Base-by-base conservation (phyloP, 2,329 filamentous ascomycete species). In the Pochonia chlamydosporia region DNA sequence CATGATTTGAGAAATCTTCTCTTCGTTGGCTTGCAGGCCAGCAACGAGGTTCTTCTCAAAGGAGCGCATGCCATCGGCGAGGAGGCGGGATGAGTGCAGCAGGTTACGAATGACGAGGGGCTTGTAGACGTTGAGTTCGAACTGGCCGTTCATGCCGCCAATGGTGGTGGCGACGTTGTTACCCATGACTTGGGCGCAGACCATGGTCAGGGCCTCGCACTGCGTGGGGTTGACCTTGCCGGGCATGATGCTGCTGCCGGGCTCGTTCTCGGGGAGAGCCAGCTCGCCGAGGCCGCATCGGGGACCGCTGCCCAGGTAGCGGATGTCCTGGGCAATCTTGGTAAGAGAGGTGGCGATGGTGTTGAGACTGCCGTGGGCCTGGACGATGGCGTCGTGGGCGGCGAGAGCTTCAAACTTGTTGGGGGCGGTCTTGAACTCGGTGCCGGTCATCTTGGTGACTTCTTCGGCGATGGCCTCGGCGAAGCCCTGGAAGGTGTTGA, bases 201-300 rank as follows among this genome's bases (percentile, higher is more conserved):
- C 78, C 93, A 99, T 99, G 59, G 93, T 97, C 68, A 99, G 75
- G 52, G 90, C 88, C 77, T 99, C 93, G 72, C 90, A 96, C 74
- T 99, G 93, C 26, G 93, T 99, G 26, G 93, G 93, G 77, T 99
- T 99, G 67, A 99, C 93, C 78, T 99, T 99, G 63, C 93, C 93
- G 39, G 93, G 93, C 93, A 99, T 99, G 76, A 99, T 97, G 59
- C 88, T 95, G 63, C 87, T 93, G 54, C 92, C 92, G 28, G 93
- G 93, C 76, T 99, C 93, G 74, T 99, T 99, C 76, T 99, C 93
- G 23, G 93, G 93, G 44, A 99, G 82, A 63, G 81, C 81, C 54
- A 99, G 81, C 75, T 99, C 93, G 56, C 91, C 92, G 20, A 97
- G 85, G 62, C 93, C 93, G 70, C 93, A 97, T 50, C 93, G 89